phyloP scores from a whole-genome alignment of 768 basidiomycete genomes.

The Mycena polygramma region DNA sequence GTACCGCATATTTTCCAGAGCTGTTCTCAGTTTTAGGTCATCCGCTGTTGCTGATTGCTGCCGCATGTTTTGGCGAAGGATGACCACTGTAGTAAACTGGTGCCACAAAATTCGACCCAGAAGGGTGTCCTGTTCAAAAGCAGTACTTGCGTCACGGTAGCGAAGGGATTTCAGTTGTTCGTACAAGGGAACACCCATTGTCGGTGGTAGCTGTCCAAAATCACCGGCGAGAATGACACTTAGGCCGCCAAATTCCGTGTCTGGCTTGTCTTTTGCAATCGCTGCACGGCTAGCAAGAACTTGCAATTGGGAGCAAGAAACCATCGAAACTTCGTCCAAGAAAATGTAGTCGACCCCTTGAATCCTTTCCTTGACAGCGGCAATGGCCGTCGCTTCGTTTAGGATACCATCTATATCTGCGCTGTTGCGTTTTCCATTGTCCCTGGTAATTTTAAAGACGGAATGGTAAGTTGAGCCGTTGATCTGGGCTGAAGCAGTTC shows the following conservation, averaged over 20 bases:
- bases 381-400: neutral
- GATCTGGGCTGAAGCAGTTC: constrained; percentile 47
- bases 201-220: constrained; percentile 49
- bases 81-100: constrained; percentile 48
- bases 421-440: neutral
- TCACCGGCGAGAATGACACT: constrained; percentile 51
- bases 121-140: constrained; percentile 35
- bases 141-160: neutral
- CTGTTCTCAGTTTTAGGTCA: constrained; percentile 29
- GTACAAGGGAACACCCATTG: constrained; percentile 39
- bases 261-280: constrained; percentile 26
- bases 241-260: constrained; percentile 44
- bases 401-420: constrained; percentile 8
- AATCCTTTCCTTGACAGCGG: constrained; percentile 4
- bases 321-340: constrained; percentile 55
- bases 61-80: constrained; percentile 50
- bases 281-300: constrained; percentile 41
- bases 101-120: constrained; percentile 48
- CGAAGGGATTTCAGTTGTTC: too few relatives aligned
- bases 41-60: constrained; percentile 40
- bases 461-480: constrained; percentile 55
- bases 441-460: constrained; percentile 18
- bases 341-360: constrained; percentile 49
- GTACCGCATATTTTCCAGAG: constrained; percentile 38
- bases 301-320: constrained; percentile 44